Evolutionary conservation across 768 basidiomycete species (phyloP), one percentile per base, ranked within the genome.

Genomic region (Chalciporus sphaerocephalus): DNA sequence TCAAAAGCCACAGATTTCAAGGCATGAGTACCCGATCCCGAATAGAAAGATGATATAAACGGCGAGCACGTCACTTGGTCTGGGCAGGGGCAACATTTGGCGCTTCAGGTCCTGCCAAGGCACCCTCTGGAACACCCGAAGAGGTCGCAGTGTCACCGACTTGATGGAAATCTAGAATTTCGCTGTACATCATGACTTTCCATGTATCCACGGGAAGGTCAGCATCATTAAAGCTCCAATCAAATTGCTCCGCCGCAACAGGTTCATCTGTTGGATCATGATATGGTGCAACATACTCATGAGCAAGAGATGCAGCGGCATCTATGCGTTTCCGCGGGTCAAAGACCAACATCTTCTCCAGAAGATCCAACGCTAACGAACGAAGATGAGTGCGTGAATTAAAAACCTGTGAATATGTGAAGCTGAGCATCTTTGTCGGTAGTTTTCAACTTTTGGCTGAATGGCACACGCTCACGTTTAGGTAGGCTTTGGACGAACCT

Each of bases 181-280:
- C 95, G 58, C 85, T 88, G 74, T 98, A 98, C 95, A 99, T 99
- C 96, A 99, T 99, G 62, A 96, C 95, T 71, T 97, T 98, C 96
- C 96, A 99, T 1, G 92, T 95, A 60, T 99, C 96, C 10, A 98
- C 89, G 0, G 96, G 96, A 36, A 99, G 75, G 66, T 99, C 96
- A 16, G 96, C 96, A 53, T 99, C 96, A 67, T 99, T 99, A 80
- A 99, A 99, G 59, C 85, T 89, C 96, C 96, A 99, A 68, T 99
- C 96, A 59, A 99, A 99, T 61, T 88, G 86, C 63, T 97, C 93
- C 15, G 75, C 81, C 11, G 96, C 91, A 16, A 85, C 83, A 8
- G 96, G 96, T 64, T 99, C 96, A 63, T 99, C 96, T 2, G 92
- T 92, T 7, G 95, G 93, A 68, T 99, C 96, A 60, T 99, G 96